These are phyloP conservation scores for Circinella umbellata DNA, from an alignment of 371 early-diverging fungal species.

Conservation along the genomic window DNA sequence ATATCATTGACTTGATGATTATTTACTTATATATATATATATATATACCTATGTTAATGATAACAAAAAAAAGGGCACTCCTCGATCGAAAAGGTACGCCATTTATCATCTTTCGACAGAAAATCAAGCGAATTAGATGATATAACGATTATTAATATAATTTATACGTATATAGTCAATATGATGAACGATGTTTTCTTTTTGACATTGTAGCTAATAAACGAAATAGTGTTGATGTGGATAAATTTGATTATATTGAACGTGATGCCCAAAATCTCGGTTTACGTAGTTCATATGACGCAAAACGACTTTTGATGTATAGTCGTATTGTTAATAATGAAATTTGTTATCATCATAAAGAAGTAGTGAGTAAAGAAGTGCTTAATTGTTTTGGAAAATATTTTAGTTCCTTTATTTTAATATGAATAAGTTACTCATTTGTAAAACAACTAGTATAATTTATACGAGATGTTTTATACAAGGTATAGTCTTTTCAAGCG, in stretches of 20 bases:
- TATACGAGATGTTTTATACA: constrained; percentile 92
- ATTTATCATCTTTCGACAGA: too few species aligned
- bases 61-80: constrained; percentile 26
- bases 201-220: constrained; percentile 98
- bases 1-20: too few species aligned
- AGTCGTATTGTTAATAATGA: constrained; percentile 88
- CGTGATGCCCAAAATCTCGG: constrained; percentile 91
- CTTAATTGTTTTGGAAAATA: not conserved
- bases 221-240: constrained; percentile 93
- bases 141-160: not conserved
- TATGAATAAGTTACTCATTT: too few species aligned
- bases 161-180: constrained; percentile 26
- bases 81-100: too few species aligned
- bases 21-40: too few species aligned
- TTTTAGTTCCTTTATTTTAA: too few species aligned
- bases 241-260: constrained; percentile 96
- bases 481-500: constrained; percentile 89
- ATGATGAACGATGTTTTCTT: constrained; percentile 65
- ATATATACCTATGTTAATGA: too few species aligned
- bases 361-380: constrained; percentile 29
- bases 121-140: not conserved
- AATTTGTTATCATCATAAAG: constrained; percentile 88
- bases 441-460: constrained; percentile 47
- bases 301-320: constrained; percentile 77
- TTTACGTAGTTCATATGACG: constrained; percentile 81